Evolutionary conservation across 1,284 basidiomycete genomes (phyloP).

Genomic region (Ceratobasidium sp.): DNA sequence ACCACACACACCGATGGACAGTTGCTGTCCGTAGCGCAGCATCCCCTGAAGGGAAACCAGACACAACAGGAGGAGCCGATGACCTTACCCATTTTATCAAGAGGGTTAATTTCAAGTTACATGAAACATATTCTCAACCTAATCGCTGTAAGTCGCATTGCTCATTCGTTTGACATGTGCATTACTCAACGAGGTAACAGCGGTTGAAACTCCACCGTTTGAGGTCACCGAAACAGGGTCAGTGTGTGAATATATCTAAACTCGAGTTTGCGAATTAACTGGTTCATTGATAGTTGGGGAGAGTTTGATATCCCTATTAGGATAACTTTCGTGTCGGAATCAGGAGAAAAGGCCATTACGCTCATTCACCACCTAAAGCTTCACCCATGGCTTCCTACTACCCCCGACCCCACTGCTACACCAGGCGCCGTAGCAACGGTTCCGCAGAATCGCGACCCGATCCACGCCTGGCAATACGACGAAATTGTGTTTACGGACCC

Average conservation of each 20-base stretch:
- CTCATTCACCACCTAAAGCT: conserved; percentile 94
- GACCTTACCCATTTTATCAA: conserved; percentile 90
- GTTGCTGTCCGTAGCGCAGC: conserved; percentile 87
- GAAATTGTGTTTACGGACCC: conserved; percentile 98
- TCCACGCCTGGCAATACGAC: conserved; percentile 99
- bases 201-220: conserved; percentile 91
- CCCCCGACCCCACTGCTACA: conserved; percentile 41
- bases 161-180: neutral
- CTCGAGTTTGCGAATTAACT: neutral
- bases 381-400: conserved; percentile 77
- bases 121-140: conserved; percentile 94
- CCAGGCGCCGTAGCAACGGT: conserved; percentile 46
- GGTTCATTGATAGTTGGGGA: conserved; percentile 81
- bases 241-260: conserved; percentile 40
- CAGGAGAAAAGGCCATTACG: conserved; percentile 87
- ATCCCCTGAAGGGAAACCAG: conserved; percentile 56
- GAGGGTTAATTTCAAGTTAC: conserved; percentile 95
- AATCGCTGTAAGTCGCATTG: conserved; percentile 73
- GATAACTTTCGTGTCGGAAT: conserved; percentile 90
- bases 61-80: conserved; percentile 84
- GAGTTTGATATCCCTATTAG: conserved; percentile 97
- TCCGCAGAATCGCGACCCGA: conserved; percentile 51
- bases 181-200: conserved; percentile 53
- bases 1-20: conserved; percentile 97
- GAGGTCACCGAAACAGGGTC: conserved; percentile 94